A percentile compares a stretch with the other conserved stretches of the same genome.
Conservation (phyloP, 345 rosid genomes). For the Ricinus communis region DNA sequence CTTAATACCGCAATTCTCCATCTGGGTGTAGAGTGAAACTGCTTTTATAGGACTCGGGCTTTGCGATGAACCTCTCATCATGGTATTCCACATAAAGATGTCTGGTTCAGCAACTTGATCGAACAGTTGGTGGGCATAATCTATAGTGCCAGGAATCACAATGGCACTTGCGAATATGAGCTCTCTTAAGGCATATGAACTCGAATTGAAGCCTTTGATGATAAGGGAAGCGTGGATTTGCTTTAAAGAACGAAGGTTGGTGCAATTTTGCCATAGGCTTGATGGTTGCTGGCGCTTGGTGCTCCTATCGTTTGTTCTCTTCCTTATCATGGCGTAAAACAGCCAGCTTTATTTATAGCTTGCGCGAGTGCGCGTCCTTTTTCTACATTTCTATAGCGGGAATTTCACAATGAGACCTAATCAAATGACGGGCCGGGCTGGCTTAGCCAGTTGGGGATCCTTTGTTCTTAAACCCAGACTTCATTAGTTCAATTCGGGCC, state of each 20-base stretch:
- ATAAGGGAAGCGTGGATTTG: conserved; percentile 55
- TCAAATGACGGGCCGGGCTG: too few relatives aligned
- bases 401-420: too few relatives aligned
- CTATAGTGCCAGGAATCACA: conserved; percentile 43
- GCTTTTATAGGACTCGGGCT: conserved; percentile 41
- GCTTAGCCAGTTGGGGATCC: too few relatives aligned
- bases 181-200: conserved; percentile 48
- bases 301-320: conserved; percentile 47
- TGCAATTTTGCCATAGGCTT: conserved; percentile 55
- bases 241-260: conserved; percentile 42
- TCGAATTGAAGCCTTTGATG: conserved; percentile 53
- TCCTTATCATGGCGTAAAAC: conserved; percentile 41
- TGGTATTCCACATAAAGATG: conserved; percentile 57
- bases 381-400: background rate
- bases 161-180: conserved; percentile 46
- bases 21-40: conserved; percentile 41
- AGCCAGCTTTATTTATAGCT: background rate
- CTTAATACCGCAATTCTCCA: conserved; percentile 44
- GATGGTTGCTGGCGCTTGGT: conserved; percentile 42
- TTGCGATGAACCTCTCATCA: conserved; percentile 62
- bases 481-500: too few relatives aligned
- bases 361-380: background rate
- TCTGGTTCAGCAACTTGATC: conserved; percentile 54
- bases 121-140: conserved; percentile 59
- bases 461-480: too few relatives aligned